Evolutionary conservation across 129 eudicot genomes (phyloP).

Genomic region (Flaveria trinervia): DNA sequence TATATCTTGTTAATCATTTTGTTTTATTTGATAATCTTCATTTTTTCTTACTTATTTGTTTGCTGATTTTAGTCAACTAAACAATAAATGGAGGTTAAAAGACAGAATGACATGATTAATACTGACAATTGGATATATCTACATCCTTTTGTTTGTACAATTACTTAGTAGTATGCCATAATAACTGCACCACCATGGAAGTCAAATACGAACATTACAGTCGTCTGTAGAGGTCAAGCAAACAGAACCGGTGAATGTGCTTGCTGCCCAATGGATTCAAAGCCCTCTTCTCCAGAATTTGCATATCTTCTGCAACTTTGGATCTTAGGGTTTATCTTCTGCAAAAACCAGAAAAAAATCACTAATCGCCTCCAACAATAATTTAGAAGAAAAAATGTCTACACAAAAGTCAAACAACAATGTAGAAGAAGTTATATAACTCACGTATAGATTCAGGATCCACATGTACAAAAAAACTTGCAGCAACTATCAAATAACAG

Average conservation of each 20-base stretch:
- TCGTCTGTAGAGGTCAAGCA: too few relatives aligned
- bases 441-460: constrained; percentile 59
- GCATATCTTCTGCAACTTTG: background rate
- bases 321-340: constrained; percentile 27
- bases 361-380: background rate
- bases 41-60: background rate
- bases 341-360: constrained; percentile 12
- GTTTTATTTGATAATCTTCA: background rate
- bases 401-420: constrained; percentile 1
- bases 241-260: too few relatives aligned
- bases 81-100: background rate
- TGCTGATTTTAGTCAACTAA: background rate
- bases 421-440: constrained; percentile 22
- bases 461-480: constrained; percentile 84
- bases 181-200: background rate
- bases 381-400: background rate
- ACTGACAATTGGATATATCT: constrained; percentile 9
- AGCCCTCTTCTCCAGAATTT: background rate
- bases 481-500: constrained; percentile 83
- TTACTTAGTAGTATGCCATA: background rate
- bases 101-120: background rate
- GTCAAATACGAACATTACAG: background rate
- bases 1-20: background rate
- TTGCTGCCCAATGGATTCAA: too few relatives aligned
- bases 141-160: background rate